Percentiles rank a stretch among this genome's conserved stretches.
Conservation (phyloP, 495 filamentous ascomycete species). For the Penicillium lagena region DNA sequence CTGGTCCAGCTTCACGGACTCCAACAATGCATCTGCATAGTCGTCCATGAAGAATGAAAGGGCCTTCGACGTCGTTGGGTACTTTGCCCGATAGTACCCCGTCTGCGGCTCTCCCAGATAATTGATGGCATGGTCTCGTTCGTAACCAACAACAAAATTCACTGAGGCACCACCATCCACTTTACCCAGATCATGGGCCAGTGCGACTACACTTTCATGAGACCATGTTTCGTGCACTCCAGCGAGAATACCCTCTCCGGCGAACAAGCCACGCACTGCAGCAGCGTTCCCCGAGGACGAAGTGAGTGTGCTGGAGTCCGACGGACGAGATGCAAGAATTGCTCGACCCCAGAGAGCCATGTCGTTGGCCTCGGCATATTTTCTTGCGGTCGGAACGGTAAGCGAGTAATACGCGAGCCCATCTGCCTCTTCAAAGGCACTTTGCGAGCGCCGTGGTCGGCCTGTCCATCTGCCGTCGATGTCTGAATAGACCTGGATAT, state of each 20-base stretch:
- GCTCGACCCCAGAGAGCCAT: constrained; percentile 41
- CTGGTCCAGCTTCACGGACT: constrained; percentile 28
- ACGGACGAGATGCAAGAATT: constrained; percentile 23
- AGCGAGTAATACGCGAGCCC: constrained; percentile 22
- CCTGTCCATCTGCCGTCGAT: constrained; percentile 48
- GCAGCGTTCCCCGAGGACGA: constrained; percentile 17
- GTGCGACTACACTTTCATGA: constrained; percentile 24
- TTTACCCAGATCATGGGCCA: constrained; percentile 37
- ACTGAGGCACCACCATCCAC: constrained; percentile 24
- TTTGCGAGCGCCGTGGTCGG: constrained; percentile 16
- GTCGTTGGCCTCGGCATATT: constrained; percentile 34
- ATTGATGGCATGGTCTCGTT: constrained; percentile 38
- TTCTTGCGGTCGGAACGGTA: constrained; percentile 26
- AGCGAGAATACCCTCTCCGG: constrained; percentile 12
- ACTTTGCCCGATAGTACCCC: constrained; percentile 35
- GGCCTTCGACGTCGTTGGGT: constrained; percentile 22
- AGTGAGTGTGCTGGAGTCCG: constrained; percentile 20
- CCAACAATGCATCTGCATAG: constrained; percentile 28
- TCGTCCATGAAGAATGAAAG: constrained; percentile 39
- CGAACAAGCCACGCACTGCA: constrained; percentile 19
- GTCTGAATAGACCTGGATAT: constrained; percentile 41
- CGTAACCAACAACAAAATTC: constrained; percentile 43
- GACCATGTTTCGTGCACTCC: constrained; percentile 16
- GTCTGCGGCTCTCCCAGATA: constrained; percentile 41
- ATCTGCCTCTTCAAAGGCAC: constrained; percentile 18